Evolutionary conservation across 257 asterid genomes (phyloP).

Genomic region (Scutellaria galericulata): DNA sequence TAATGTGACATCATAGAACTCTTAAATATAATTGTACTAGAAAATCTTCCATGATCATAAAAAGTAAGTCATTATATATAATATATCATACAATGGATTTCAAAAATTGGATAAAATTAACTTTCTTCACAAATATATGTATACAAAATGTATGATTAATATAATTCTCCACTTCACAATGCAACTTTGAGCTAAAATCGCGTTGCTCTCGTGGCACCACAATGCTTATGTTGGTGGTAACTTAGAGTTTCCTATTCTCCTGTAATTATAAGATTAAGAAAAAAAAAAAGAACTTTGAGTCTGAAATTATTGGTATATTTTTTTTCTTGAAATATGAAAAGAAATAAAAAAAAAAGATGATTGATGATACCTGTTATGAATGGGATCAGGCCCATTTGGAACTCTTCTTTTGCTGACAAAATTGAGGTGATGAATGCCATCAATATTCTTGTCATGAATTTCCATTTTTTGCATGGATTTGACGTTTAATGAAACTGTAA

Average conservation of each 20-base stretch:
- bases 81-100: too few species aligned
- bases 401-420: slow-evolving; percentile 72
- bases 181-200: too few species aligned
- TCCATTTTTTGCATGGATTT: slow-evolving; percentile 35
- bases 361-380: slow-evolving; percentile 65
- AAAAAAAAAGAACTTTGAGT: not conserved
- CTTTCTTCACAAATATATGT: slow-evolving; percentile 21
- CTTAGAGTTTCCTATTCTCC: slow-evolving; percentile 49
- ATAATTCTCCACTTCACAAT: not conserved
- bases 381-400: slow-evolving; percentile 78
- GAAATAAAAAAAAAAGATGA: not conserved
- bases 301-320: not conserved
- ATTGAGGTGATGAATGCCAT: slow-evolving; percentile 39
- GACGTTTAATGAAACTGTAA: slow-evolving; percentile 32
- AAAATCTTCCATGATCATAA: not conserved
- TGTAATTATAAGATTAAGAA: slow-evolving; percentile 21
- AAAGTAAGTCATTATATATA: not conserved
- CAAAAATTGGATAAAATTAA: not conserved
- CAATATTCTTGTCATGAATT: slow-evolving; percentile 28
- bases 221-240: slow-evolving; percentile 46
- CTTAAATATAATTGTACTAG: too few species aligned
- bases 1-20: too few species aligned
- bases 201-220: not conserved
- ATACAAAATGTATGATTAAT: not conserved
- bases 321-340: too few species aligned